These are phyloP conservation scores for Komagataella pseudopastoris DNA, from an alignment of 805 yeast genomes.

Conservation along the genomic window DNA sequence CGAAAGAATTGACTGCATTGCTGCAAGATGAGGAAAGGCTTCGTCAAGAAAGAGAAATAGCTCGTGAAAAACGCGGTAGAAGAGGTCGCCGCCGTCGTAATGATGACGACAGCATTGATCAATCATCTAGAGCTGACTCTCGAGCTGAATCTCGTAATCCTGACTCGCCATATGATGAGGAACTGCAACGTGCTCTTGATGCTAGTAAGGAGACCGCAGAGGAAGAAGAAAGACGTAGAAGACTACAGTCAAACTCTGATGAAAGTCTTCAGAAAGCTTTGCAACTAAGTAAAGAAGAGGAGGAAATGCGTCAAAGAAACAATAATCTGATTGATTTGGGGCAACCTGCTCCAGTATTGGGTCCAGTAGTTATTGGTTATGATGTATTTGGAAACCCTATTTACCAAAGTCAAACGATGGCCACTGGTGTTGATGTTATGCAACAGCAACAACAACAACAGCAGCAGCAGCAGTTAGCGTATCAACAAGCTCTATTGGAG, in stretches of 20 bases:
- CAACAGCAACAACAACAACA: slow-evolving; percentile 6
- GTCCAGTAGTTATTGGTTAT: slow-evolving; percentile 20
- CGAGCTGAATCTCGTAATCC: background rate
- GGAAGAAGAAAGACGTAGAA: slow-evolving; percentile 56
- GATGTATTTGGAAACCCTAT: slow-evolving; percentile 63
- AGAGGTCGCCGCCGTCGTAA: slow-evolving; percentile 19
- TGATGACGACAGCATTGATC: background rate
- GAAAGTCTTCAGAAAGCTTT: slow-evolving; percentile 59
- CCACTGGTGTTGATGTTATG: slow-evolving; percentile 27
- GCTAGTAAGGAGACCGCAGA: slow-evolving; percentile 73
- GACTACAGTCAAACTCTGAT: slow-evolving; percentile 31
- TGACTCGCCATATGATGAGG: slow-evolving; percentile 45
- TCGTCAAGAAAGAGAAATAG: slow-evolving; percentile 45
- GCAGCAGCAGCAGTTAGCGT: slow-evolving; percentile 4
- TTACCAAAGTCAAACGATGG: slow-evolving; percentile 34
- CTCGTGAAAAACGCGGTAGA: slow-evolving; percentile 14
- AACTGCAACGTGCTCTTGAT: slow-evolving; percentile 67
- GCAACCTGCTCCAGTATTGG: slow-evolving; percentile 9
- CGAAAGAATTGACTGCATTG: slow-evolving; percentile 74
- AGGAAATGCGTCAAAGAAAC: slow-evolving; percentile 40
- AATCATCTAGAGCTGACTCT: background rate
- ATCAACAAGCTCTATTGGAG: slow-evolving; percentile 8
- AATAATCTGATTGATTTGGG: slow-evolving; percentile 37
- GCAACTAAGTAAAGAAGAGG: slow-evolving; percentile 64
- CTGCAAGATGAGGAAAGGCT: slow-evolving; percentile 75